phyloP scores from a whole-genome alignment of 805 yeast genomes.

The Ogataea kodamae region DNA sequence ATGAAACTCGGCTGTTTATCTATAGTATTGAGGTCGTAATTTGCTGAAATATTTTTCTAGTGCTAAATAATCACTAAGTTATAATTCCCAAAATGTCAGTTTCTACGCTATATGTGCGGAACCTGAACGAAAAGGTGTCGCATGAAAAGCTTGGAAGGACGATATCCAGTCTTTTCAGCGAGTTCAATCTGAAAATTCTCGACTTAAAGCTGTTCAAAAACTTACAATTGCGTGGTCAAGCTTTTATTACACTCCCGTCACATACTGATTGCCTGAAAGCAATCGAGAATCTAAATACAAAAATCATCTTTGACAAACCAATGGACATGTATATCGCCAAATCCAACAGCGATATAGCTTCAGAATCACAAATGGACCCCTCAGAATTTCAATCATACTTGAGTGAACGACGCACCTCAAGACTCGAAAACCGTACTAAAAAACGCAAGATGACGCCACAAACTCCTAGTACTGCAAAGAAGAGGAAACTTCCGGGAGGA shows the following conservation, averaged over 20 bases:
- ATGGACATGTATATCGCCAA: constrained; percentile 44
- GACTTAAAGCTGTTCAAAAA: constrained; percentile 57
- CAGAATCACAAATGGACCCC: constrained; percentile 6
- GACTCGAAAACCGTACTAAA: constrained; percentile 21
- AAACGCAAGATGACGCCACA: constrained; percentile 24
- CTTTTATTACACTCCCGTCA: constrained; percentile 59
- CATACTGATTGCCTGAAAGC: constrained; percentile 44
- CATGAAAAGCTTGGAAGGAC: constrained; percentile 44
- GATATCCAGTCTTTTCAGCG: constrained; percentile 42
- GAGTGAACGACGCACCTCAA: constrained; percentile 17
- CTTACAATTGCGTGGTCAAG: constrained; percentile 75
- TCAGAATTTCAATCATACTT: constrained; percentile 24
- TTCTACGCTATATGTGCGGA: constrained; percentile 55
- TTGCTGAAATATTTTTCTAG: constrained; percentile 3
- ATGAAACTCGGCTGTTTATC: too few species aligned
- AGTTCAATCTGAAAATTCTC: constrained; percentile 41
- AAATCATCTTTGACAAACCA: constrained; percentile 43
- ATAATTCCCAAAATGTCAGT: constrained; percentile 13
- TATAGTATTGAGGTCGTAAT: too few species aligned
- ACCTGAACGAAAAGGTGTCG: constrained; percentile 67
- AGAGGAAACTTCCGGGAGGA: constrained; percentile 22
- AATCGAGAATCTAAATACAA: constrained; percentile 38
- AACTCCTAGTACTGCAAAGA: constrained; percentile 12
- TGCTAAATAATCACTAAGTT: constrained; percentile 10
- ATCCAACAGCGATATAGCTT: constrained; percentile 41